Evolutionary conservation across 805 yeast species (phyloP).

Genomic region (Candida stauntonica): DNA sequence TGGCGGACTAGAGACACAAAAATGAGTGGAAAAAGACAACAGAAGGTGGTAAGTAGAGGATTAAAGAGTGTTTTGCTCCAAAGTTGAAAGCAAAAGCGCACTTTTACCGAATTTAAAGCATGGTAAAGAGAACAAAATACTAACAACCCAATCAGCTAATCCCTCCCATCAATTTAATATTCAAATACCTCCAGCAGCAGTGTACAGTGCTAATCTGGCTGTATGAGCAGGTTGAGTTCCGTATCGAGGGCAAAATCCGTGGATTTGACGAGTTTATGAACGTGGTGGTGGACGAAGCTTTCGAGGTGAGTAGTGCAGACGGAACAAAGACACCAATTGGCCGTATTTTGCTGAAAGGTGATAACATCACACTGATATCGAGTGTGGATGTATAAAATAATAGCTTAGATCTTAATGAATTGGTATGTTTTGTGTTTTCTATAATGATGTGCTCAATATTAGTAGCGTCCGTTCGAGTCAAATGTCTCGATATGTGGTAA

Average conservation of each 20-base stretch:
- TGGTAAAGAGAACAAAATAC: too few species aligned
- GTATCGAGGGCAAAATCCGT: constrained; percentile 77
- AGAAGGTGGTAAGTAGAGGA: constrained; percentile 36
- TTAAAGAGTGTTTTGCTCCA: not conserved
- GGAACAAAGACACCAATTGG: constrained; percentile 56
- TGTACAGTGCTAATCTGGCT: constrained; percentile 81
- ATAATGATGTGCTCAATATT: too few species aligned
- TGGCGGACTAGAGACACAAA: not conserved
- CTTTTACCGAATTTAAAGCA: too few species aligned
- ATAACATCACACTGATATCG: constrained; percentile 77
- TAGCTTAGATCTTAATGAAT: too few species aligned
- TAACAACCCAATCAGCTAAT: constrained; percentile 42
- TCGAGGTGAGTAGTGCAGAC: constrained; percentile 57
- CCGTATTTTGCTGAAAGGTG: constrained; percentile 83
- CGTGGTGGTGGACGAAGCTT: constrained; percentile 55
- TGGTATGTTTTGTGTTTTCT: too few species aligned
- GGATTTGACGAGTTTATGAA: constrained; percentile 99
- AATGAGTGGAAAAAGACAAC: constrained; percentile 41
- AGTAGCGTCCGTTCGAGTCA: too few species aligned
- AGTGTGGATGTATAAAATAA: constrained; percentile 21
- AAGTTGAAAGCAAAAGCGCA: too few species aligned
- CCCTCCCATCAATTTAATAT: constrained; percentile 90
- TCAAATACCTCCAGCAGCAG: constrained; percentile 81
- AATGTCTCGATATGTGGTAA: not conserved
- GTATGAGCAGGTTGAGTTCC: constrained; percentile 72